Conservation (phyloP, 2,329 filamentous ascomycete genomes). For the Grosmannia serpens region DNA sequence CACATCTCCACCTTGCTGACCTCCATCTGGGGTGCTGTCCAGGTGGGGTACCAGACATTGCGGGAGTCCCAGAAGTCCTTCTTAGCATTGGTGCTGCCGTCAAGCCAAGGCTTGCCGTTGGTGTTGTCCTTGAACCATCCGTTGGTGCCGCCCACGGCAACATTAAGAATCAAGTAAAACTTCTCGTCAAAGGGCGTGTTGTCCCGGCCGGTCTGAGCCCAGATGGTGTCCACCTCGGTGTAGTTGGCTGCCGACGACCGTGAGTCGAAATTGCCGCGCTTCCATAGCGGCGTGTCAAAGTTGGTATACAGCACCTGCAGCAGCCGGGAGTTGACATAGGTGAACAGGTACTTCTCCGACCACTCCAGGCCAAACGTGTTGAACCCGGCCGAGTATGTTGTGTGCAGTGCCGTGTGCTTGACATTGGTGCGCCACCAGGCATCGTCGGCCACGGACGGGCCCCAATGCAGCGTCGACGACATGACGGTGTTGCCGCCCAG, state of each 20-base stretch:
- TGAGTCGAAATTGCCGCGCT: conserved; percentile 55
- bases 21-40: conserved; percentile 57
- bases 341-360: conserved; percentile 82
- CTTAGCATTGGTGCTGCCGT: conserved; percentile 52
- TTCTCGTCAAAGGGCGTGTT: conserved; percentile 64
- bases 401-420: conserved; percentile 64
- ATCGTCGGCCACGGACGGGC: conserved; percentile 59
- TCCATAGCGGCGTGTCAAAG: conserved; percentile 57
- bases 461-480: conserved; percentile 73
- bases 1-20: conserved; percentile 59
- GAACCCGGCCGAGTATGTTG: conserved; percentile 55
- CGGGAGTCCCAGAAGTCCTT: conserved; percentile 67
- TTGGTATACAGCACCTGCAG: conserved; percentile 71
- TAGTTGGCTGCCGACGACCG: conserved; percentile 46
- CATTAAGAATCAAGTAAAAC: conserved; percentile 66
- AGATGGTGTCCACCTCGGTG: conserved; percentile 50
- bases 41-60: conserved; percentile 57
- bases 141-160: conserved; percentile 67
- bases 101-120: conserved; percentile 68
- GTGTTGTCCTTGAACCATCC: conserved; percentile 72
- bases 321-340: conserved; percentile 70
- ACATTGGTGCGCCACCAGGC: conserved; percentile 77
- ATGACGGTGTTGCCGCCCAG: conserved; percentile 75
- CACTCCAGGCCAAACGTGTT: conserved; percentile 78
- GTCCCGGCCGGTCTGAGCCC: conserved; percentile 46